Conservation (phyloP, 2,329 filamentous ascomycete genomes). For the Trichoderma brevicompactum region DNA sequence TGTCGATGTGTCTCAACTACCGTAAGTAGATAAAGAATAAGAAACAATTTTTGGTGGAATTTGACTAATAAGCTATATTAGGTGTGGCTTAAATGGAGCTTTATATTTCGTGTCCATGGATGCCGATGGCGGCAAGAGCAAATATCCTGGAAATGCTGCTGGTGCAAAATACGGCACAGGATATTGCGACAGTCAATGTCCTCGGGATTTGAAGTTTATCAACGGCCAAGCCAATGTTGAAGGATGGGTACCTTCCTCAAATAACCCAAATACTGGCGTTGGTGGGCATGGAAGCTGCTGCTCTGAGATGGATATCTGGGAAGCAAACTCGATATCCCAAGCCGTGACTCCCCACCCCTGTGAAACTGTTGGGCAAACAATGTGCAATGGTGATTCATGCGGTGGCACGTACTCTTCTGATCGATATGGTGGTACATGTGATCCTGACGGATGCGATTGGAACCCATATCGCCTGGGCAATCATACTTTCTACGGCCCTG, state of each 20-base stretch:
- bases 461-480: constrained; percentile 70
- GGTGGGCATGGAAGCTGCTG: constrained; percentile 61
- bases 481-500: constrained; percentile 64
- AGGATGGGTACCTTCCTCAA: constrained; percentile 55
- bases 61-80: constrained; percentile 42
- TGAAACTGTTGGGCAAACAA: constrained; percentile 51
- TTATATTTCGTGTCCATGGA: constrained; percentile 70
- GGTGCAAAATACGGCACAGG: constrained; percentile 66
- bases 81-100: constrained; percentile 73
- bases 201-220: constrained; percentile 62
- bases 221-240: constrained; percentile 59
- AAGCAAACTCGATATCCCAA: constrained; percentile 68
- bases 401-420: constrained; percentile 57
- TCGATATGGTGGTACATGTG: constrained; percentile 66
- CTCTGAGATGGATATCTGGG: constrained; percentile 66
- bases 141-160: constrained; percentile 56
- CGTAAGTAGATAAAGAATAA: not conserved
- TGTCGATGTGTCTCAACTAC: constrained; percentile 62
- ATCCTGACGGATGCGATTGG: constrained; percentile 73
- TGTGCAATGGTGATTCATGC: constrained; percentile 56
- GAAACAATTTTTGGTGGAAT: not conserved
- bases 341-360: constrained; percentile 71
- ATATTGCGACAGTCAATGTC: constrained; percentile 57
- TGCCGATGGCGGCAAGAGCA: constrained; percentile 57
- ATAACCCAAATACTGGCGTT: constrained; percentile 59